A percentile compares a stretch with the other conserved stretches of the same genome.
Evolutionary conservation across 73 alveolate species (phyloP).

Genomic region (Symbiodinium natans): DNA sequence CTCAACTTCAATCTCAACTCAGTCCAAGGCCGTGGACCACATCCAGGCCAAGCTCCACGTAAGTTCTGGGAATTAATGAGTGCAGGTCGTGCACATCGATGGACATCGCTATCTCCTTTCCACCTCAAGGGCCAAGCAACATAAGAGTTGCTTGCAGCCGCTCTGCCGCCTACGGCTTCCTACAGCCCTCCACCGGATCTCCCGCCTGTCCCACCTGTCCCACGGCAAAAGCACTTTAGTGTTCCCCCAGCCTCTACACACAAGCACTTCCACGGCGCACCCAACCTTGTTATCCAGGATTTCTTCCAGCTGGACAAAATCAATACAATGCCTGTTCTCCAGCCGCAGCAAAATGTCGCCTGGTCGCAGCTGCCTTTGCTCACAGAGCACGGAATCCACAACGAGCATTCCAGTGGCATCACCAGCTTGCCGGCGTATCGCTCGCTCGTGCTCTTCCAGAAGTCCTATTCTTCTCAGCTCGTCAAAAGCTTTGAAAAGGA

Average conservation of each 20-base stretch:
- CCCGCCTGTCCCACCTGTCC: too few relatives aligned
- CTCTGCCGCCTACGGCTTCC: too few relatives aligned
- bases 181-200: too few relatives aligned
- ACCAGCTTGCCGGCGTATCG: not conserved
- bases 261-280: conserved; percentile 24
- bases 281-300: conserved; percentile 63
- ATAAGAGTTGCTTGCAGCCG: too few relatives aligned
- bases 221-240: too few relatives aligned
- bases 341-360: conserved; percentile 57
- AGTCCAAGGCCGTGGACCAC: conserved; percentile 80
- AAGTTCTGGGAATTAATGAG: conserved; percentile 70
- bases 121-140: conserved; percentile 44
- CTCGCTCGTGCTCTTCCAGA: conserved; percentile 44
- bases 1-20: too few relatives aligned
- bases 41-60: conserved; percentile 82
- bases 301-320: conserved; percentile 63
- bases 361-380: conserved; percentile 55
- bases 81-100: conserved; percentile 65
- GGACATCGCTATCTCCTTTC: conserved; percentile 27
- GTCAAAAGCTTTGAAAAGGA: conserved; percentile 83
- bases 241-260: conserved; percentile 78
- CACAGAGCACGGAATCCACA: conserved; percentile 68
- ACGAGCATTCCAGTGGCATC: conserved; percentile 71
- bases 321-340: conserved; percentile 28
- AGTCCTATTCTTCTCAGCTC: conserved; percentile 81